Conservation (phyloP, 2,329 filamentous ascomycete species). For the Fusarium sp. region DNA sequence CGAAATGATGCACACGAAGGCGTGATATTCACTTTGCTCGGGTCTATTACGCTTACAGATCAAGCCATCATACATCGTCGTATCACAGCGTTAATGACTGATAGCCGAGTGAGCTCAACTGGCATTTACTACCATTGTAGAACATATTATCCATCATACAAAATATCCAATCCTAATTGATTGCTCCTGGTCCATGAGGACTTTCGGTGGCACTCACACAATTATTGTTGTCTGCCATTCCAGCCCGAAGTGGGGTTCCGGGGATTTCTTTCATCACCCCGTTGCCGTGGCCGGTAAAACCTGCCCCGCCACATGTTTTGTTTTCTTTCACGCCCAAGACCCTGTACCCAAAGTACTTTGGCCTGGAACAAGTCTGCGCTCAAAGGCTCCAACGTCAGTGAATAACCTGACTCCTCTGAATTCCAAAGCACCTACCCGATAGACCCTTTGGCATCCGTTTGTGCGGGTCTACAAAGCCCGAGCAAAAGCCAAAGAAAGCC, state of each 20-base stretch:
- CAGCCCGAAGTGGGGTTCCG: slow-evolving; percentile 30
- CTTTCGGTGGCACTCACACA: neutral
- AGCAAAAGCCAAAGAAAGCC: slow-evolving; percentile 1
- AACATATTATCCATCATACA: neutral
- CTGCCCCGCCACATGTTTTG: slow-evolving; percentile 41
- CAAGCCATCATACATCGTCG: neutral
- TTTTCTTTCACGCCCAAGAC: slow-evolving; percentile 32
- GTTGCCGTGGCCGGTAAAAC: slow-evolving; percentile 32
- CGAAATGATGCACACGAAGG: neutral
- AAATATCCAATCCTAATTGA: neutral
- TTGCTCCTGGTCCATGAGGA: neutral
- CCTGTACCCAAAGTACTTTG: neutral
- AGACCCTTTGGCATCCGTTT: neutral
- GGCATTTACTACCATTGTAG: neutral
- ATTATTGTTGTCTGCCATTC: neutral
- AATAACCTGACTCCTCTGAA: neutral
- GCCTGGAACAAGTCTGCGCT: neutral
- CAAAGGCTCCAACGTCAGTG: neutral
- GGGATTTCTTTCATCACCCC: slow-evolving; percentile 18
- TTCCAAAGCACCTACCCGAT: neutral
- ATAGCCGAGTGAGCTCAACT: neutral
- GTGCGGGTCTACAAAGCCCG: neutral
- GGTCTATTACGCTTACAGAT: neutral
- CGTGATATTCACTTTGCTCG: neutral
- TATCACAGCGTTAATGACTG: neutral